Conservation (phyloP, 2,329 filamentous ascomycete species). For the Lecanicillium sp. region DNA sequence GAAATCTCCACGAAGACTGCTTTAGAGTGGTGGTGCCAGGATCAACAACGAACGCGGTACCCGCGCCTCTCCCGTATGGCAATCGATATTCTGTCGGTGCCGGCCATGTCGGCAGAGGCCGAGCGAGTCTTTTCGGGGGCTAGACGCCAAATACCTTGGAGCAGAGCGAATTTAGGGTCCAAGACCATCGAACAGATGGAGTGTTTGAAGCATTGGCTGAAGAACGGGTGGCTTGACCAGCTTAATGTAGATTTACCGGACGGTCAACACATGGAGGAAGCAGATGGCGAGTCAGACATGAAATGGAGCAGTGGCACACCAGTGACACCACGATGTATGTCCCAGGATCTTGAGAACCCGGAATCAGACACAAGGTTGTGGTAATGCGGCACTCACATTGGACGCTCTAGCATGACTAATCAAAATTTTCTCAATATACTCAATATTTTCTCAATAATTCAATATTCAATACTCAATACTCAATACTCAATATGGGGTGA, state of each 20-base stretch:
- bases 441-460: not conserved
- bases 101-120: not conserved
- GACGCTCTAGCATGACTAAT: not conserved
- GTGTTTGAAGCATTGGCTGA: not conserved
- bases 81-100: slow-evolving; percentile 3
- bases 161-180: not conserved
- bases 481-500: not conserved
- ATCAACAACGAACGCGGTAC: not conserved
- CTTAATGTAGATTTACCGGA: too few relatives aligned
- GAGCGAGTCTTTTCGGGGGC: not conserved
- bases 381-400: not conserved
- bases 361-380: not conserved
- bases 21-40: too few relatives aligned
- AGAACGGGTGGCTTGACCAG: not conserved
- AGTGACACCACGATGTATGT: too few relatives aligned
- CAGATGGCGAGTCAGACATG: too few relatives aligned
- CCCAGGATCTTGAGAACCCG: too few relatives aligned
- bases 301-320: too few relatives aligned
- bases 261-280: too few relatives aligned
- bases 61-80: not conserved
- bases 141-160: not conserved
- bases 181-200: not conserved
- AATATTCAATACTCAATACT: not conserved
- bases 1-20: too few relatives aligned
- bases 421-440: not conserved